These are phyloP conservation scores for Rhodofomes roseus DNA, from an alignment of 1,284 basidiomycete species.

Conservation along the genomic window DNA sequence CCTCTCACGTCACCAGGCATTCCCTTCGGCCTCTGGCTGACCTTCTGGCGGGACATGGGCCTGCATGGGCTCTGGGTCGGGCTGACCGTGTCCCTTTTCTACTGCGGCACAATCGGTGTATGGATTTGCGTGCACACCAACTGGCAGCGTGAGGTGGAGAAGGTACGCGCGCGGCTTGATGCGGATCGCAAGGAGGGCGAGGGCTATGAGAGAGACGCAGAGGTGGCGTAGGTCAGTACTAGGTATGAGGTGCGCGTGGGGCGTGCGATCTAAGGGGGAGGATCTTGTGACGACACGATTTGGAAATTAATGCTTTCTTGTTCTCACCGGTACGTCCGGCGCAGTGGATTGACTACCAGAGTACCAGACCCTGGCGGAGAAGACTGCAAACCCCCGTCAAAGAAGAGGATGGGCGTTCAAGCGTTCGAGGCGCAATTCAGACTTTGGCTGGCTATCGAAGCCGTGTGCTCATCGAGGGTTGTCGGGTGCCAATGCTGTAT, in stretches of 20 bases:
- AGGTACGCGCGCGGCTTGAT: conserved; percentile 47
- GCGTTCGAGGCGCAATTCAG: no score
- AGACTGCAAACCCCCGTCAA: no score
- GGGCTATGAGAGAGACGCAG: conserved; percentile 11
- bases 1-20: conserved; percentile 36
- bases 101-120: conserved; percentile 45
- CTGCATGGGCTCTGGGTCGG: conserved; percentile 69
- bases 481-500: no score
- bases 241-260: neutral
- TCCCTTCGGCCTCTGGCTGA: conserved; percentile 62
- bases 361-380: no score
- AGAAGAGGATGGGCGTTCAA: no score
- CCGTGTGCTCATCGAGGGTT: no score
- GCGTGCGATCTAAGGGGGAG: neutral
- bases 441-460: no score
- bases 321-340: no score
- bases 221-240: neutral
- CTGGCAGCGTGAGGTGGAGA: conserved; percentile 61
- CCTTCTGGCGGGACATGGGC: conserved; percentile 48
- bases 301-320: no score
- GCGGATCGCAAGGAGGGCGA: conserved; percentile 19
- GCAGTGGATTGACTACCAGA: no score
- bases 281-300: no score
- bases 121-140: conserved; percentile 52
- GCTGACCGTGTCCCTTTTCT: conserved; percentile 56